Conservation (phyloP, 108 stramenopile species). For the Cyclotella choctawhatcheeana region DNA sequence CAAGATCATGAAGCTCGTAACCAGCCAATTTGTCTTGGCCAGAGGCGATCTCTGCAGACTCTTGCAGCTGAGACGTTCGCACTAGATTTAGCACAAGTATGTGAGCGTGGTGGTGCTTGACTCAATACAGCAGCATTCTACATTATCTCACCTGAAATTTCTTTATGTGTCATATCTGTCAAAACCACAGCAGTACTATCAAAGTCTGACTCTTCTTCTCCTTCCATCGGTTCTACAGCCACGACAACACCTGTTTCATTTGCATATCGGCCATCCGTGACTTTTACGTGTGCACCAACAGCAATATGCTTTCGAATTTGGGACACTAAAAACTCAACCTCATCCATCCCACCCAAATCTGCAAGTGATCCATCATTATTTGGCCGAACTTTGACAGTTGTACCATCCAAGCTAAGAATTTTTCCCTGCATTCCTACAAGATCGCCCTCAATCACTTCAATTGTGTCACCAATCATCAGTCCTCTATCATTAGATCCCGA, state of each 20-base stretch:
- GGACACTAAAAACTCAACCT: conserved; percentile 88
- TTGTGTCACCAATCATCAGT: conserved; percentile 91
- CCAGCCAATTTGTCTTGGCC: conserved; percentile 89
- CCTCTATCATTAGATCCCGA: conserved; percentile 57
- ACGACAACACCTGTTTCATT: conserved; percentile 97
- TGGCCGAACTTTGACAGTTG: conserved; percentile 92
- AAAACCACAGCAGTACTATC: conserved; percentile 90
- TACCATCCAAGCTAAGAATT: conserved; percentile 87
- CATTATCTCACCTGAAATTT: conserved; percentile 67
- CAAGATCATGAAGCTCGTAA: conserved; percentile 90
- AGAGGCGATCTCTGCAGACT: conserved; percentile 87
- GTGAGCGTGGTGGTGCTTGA: not conserved
- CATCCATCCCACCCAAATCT: conserved; percentile 78
- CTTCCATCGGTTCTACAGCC: conserved; percentile 80
- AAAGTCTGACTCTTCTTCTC: conserved; percentile 58
- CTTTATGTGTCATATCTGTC: conserved; percentile 92
- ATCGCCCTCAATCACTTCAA: conserved; percentile 95
- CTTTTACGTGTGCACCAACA: conserved; percentile 95
- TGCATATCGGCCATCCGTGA: conserved; percentile 93
- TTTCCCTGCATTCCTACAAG: conserved; percentile 92
- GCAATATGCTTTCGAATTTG: conserved; percentile 95
- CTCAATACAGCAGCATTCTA: not conserved
- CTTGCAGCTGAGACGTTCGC: conserved; percentile 83
- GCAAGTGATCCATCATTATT: conserved; percentile 58
- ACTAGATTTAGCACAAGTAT: conserved; percentile 37